Base-by-base conservation (phyloP, 177 flowering plant species). In the Vitis hybrid region DNA sequence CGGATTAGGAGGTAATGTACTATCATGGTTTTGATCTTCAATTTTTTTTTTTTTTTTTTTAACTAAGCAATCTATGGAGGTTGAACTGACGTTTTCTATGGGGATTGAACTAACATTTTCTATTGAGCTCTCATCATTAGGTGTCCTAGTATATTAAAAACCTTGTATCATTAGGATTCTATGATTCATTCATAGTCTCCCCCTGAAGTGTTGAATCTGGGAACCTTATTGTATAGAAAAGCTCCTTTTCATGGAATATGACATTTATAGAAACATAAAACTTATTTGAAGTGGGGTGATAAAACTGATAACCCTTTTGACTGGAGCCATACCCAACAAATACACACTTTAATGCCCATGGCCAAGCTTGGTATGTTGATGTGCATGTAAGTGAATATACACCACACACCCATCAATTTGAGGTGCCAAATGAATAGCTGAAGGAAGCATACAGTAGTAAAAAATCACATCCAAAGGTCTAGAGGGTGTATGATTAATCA, bases 381-480 rank as follows among this genome's bases (percentile, higher is more conserved):
- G 15, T 58, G 61, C n/a, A 58, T 58, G 61, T 58, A 58, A 58
- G 29, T 58, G 61, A 18, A 58, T 19, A 58, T 58, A 33, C 8
- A 33, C 45, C 8, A 33, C 45, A 33, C 45, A 33, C 8, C 45
- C 45, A 7, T 5, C 5, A 0, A 58, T 19, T 15, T 10, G 26
- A 5, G 61, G 29, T 58, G 61, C 29, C 61, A 58, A 58, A 58
- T 16, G 26, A 58, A 58, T 19, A 18, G 1, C 29, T 2, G 61
- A 58, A 6, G 61, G 61, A 18, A 58, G 61, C 29, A 1, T 9
- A 58, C 10, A 58, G 61, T 19, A 13, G 61, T 19, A 11, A 15
- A 7, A 58, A 3, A 56, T 9, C 22, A 58, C 61, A 58, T 58
- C 61, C 61, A 58, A 58, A 58, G 61, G 61, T 58, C 61, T 58